Evolutionary conservation across 2,329 filamentous ascomycete genomes (phyloP).

Genomic region (Endoconidiophora polonica): DNA sequence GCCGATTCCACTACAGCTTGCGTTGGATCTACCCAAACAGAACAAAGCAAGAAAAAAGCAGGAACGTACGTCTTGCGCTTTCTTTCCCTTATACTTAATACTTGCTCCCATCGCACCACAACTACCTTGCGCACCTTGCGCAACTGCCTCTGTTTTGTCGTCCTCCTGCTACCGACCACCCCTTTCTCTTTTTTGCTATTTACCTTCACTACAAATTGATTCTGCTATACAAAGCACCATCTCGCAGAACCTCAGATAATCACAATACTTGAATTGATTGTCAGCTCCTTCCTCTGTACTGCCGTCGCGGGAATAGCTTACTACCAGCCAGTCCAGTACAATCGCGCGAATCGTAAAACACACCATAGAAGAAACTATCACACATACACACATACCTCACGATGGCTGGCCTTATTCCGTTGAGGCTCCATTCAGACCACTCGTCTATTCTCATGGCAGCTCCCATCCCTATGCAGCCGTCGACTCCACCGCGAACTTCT

Average conservation of each 20-base stretch:
- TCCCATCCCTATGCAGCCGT: background rate
- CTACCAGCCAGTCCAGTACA: too few relatives aligned
- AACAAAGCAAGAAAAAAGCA: too few relatives aligned
- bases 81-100: background rate
- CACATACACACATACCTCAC: slow-evolving; percentile 1
- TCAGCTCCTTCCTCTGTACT: too few relatives aligned
- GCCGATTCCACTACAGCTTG: slow-evolving; percentile 1
- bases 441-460: slow-evolving; percentile 4
- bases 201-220: too few relatives aligned
- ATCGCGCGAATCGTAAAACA: background rate
- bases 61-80: too few relatives aligned
- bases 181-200: background rate
- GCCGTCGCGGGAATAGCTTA: too few relatives aligned
- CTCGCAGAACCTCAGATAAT: too few relatives aligned
- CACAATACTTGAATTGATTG: too few relatives aligned
- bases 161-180: background rate
- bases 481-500: background rate
- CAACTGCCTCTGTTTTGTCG: background rate
- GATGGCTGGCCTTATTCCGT: slow-evolving; percentile 21
- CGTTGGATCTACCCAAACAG: too few relatives aligned
- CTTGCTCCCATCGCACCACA: slow-evolving; percentile 3
- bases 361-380: background rate
- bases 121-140: background rate
- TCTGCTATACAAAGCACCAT: too few relatives aligned
- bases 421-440: slow-evolving; percentile 17